Percentiles rank a stretch among this genome's conserved stretches.
These are phyloP conservation scores for Chenopodium berlandieri DNA, from an alignment of 148 eudicot species.

Conservation along the genomic window DNA sequence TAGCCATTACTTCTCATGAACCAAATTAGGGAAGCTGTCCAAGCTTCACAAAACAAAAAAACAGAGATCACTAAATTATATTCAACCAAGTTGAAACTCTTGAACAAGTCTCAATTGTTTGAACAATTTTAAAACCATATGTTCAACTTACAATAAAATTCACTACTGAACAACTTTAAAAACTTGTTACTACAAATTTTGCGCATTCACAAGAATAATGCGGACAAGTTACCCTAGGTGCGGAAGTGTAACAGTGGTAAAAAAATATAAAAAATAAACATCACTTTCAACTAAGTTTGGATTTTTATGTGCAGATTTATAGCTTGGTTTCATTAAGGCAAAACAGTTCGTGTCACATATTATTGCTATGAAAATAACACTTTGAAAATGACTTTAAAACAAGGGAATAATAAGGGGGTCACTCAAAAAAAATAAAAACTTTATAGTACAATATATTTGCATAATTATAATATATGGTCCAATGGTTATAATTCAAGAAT, in stretches of 20 bases:
- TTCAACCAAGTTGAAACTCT: constrained; percentile 9
- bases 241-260: not conserved
- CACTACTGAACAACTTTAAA: not conserved
- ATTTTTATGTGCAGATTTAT: constrained; percentile 23
- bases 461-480: not conserved
- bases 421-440: not conserved
- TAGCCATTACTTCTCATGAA: not conserved
- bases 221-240: not conserved
- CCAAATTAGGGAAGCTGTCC: not conserved
- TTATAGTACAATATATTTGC: not conserved
- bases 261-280: not conserved
- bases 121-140: not conserved
- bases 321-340: constrained; percentile 22
- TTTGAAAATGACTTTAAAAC: constrained; percentile 20
- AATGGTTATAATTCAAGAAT: not conserved
- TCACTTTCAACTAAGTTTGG: constrained; percentile 15
- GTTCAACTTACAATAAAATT: not conserved
- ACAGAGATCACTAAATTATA: not conserved
- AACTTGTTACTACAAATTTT: not conserved
- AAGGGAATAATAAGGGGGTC: constrained; percentile 16
- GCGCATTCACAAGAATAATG: constrained; percentile 2
- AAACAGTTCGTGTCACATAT: constrained; percentile 12
- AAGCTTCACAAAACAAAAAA: not conserved
- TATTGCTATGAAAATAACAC: constrained; percentile 17
- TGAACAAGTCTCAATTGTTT: not conserved